phyloP scores from a whole-genome alignment of 164 flowering plant species.

The Protea cynaroides region DNA sequence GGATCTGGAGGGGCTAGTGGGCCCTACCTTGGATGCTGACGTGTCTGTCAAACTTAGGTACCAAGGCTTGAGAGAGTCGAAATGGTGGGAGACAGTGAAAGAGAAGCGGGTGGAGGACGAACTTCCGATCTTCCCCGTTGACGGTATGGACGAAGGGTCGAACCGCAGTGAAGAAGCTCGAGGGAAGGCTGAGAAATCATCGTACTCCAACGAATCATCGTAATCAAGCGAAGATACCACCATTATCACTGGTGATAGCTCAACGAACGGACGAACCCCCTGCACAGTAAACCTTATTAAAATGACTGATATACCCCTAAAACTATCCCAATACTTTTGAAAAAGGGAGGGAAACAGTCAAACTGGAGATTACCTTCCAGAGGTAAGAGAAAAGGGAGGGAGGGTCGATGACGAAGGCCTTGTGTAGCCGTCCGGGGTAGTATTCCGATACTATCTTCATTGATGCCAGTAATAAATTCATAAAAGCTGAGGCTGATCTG shows the following conservation, averaged over 20 bases:
- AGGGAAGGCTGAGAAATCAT: slow-evolving; percentile 58
- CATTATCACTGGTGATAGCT: slow-evolving; percentile 52
- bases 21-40: slow-evolving; percentile 52
- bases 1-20: slow-evolving; percentile 33
- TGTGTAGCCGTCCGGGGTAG: slow-evolving; percentile 77
- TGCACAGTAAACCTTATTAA: slow-evolving; percentile 30
- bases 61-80: slow-evolving; percentile 96
- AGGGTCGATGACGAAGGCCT: slow-evolving; percentile 87
- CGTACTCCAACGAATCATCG: slow-evolving; percentile 60
- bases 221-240: slow-evolving; percentile 71
- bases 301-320: no score
- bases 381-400: slow-evolving; percentile 87
- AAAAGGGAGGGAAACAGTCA: no score
- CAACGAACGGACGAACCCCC: slow-evolving; percentile 96
- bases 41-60: slow-evolving; percentile 67
- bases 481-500: slow-evolving; percentile 93
- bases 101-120: slow-evolving; percentile 87
- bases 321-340: no score
- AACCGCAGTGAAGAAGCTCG: slow-evolving; percentile 75
- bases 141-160: slow-evolving; percentile 40
- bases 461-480: slow-evolving; percentile 70
- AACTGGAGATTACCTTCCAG: slow-evolving; percentile 75
- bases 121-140: slow-evolving; percentile 62
- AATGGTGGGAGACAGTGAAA: slow-evolving; percentile 72
- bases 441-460: slow-evolving; percentile 74